Evolutionary conservation across 1,284 basidiomycete species (phyloP).

Genomic region (Tilletiopsis washingtonensis): DNA sequence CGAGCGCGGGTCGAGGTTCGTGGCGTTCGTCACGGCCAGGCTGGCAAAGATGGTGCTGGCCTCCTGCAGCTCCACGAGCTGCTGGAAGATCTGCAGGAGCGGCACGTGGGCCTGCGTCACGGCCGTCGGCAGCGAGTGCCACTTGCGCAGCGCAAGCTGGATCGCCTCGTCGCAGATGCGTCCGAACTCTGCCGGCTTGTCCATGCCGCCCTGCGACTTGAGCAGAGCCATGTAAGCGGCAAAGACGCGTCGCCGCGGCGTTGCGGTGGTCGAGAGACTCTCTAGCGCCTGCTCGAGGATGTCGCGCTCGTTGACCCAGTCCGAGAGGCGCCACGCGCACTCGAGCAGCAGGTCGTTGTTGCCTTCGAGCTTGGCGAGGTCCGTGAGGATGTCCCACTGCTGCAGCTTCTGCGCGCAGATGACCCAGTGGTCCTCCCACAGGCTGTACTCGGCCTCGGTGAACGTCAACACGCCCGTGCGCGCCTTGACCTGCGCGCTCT

Average conservation of each 20-base stretch:
- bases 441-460: conserved; percentile 87
- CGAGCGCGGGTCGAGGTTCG: conserved; percentile 89
- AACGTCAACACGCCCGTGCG: conserved; percentile 77
- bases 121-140: conserved; percentile 77
- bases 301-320: conserved; percentile 73
- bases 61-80: conserved; percentile 95
- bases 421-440: conserved; percentile 99
- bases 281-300: conserved; percentile 76
- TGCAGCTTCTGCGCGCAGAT: conserved; percentile 91
- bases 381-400: conserved; percentile 78
- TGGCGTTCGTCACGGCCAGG: conserved; percentile 73
- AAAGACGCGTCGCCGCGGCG: conserved; percentile 87
- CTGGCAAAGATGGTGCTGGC: conserved; percentile 73
- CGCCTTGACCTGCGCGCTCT: conserved; percentile 79
- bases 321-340: conserved; percentile 87
- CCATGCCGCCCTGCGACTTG: conserved; percentile 50
- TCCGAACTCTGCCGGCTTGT: conserved; percentile 36
- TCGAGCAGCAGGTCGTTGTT: conserved; percentile 90
- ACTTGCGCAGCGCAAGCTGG: conserved; percentile 91
- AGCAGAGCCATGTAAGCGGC: conserved; percentile 85
- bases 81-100: conserved; percentile 93
- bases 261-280: conserved; percentile 72
- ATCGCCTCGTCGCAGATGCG: conserved; percentile 87
- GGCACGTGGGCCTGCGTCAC: conserved; percentile 89
- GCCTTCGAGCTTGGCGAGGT: conserved; percentile 76